These are phyloP conservation scores for Nemania sp. DNA, from an alignment of 2,329 filamentous ascomycete genomes.

Conservation along the genomic window DNA sequence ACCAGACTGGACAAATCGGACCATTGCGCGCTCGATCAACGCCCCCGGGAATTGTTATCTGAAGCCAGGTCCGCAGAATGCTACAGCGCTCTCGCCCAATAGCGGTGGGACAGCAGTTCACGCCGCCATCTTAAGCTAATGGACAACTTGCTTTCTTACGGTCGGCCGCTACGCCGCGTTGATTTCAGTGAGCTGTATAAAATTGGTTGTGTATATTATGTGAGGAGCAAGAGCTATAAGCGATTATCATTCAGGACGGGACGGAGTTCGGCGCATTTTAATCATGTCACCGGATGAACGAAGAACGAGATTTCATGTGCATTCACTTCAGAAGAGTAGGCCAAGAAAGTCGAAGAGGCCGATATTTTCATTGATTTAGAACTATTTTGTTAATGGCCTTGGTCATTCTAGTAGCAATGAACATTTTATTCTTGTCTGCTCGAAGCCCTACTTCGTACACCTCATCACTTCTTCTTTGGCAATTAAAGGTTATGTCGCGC, in stretches of 20 bases:
- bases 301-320: neutral
- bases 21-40: slow-evolving; percentile 35
- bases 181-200: too few species aligned
- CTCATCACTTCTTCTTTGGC: too few species aligned
- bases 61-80: slow-evolving; percentile 45
- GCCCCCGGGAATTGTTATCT: slow-evolving; percentile 52
- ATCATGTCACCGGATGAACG: neutral
- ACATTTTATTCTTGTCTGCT: too few species aligned
- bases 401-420: neutral
- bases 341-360: neutral
- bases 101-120: slow-evolving; percentile 31
- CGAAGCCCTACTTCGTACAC: too few species aligned
- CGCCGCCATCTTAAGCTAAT: slow-evolving; percentile 9
- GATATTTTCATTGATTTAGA: neutral
- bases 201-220: slow-evolving; percentile 1
- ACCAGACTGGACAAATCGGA: slow-evolving; percentile 47
- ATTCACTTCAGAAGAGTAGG: neutral
- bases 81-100: slow-evolving; percentile 35
- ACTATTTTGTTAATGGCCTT: neutral
- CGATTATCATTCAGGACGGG: neutral
- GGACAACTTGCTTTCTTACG: too few species aligned
- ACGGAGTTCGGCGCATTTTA: slow-evolving; percentile 11
- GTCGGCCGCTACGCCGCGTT: too few species aligned
- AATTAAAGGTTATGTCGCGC: too few species aligned
- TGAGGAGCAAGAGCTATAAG: neutral